These are phyloP conservation scores for Hebeloma cylindrosporum DNA, from an alignment of 768 basidiomycete species.

Conservation along the genomic window DNA sequence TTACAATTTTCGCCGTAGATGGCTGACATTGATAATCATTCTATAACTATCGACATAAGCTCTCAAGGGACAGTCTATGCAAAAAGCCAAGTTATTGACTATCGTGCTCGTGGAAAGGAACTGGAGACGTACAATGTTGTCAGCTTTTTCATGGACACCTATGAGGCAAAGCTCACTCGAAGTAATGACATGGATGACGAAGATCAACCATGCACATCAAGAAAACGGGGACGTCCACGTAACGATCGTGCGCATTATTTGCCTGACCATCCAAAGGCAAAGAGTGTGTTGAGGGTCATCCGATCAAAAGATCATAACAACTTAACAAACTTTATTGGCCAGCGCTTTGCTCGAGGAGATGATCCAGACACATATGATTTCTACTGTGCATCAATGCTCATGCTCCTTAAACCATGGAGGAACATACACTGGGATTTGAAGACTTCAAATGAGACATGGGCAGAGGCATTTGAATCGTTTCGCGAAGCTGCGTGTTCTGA, in stretches of 20 bases:
- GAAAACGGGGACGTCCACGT: conserved; percentile 9
- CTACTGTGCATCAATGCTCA: conserved; percentile 37
- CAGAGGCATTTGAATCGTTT: conserved; percentile 11
- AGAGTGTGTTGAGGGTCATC: conserved; percentile 11
- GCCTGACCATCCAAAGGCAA: neutral
- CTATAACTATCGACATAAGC: conserved; percentile 13
- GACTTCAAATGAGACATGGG: conserved; percentile 20
- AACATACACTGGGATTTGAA: conserved; percentile 27
- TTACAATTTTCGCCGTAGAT: too few relatives aligned
- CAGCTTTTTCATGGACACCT: conserved; percentile 32
- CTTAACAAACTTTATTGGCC: conserved; percentile 38
- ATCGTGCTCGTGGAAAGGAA: conserved; percentile 21
- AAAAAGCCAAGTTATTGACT: conserved; percentile 28
- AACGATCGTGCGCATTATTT: conserved; percentile 18
- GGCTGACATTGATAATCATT: too few relatives aligned
- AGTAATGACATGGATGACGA: neutral
- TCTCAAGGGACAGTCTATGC: conserved; percentile 8
- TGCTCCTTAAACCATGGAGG: conserved; percentile 41
- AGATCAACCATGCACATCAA: neutral
- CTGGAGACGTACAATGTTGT: conserved; percentile 20
- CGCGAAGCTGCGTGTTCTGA: neutral
- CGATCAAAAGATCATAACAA: conserved; percentile 28
- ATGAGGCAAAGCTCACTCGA: conserved; percentile 22
- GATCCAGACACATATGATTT: conserved; percentile 21
- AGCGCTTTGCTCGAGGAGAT: conserved; percentile 31